Evolutionary conservation across 345 rosid species (phyloP), one percentile per base, ranked within the genome.

Genomic region (Lepidium africanum): DNA sequence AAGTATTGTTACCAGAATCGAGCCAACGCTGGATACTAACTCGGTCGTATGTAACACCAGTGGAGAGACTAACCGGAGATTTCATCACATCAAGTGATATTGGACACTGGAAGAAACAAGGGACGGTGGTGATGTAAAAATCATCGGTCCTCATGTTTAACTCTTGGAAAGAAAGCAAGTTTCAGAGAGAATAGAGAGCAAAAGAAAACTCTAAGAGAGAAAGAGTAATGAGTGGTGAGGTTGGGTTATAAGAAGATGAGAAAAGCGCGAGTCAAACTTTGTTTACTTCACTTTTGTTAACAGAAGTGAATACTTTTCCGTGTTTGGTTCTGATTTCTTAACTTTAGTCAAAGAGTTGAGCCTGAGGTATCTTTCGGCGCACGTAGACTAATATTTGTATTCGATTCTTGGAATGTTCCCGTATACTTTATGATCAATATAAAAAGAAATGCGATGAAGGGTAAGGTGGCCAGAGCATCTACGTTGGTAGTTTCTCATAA

Each of bases 31-130:
- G 91, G 81, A 90, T 93, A 79, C 89, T 84, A 58, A 84, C 76
- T 15, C 96, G 89, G 77, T 93, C 98, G 77, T 93, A 90, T 10
- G 98, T 93, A n/a, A 93, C 89, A 27, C 98, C 97, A 15, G 97
- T 93, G 79, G 82, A 87, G 11, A 93, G 86, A 77, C 94, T 93
- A 32, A 88, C 97, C 3, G 98, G 98, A 0, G 98, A 90, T 65
- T 77, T 83, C 98, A 93, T 93, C 13, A 93, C 85, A 74, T 93
- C 98, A 1, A 90, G 83, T 0, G 97, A 85, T 11, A 93, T 90
- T 17, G 98, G 97, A 56, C 98, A 93, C 32, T 84, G 79, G 84
- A 93, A 93, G 65, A 85, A 78, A 74, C 76, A 84, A 17, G 98
- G 98, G 7, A 88, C 76, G 47, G 91, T 75, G 74, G 59, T 53